Percentiles rank a stretch among this genome's conserved stretches.
Evolutionary conservation across 2,329 filamentous ascomycete genomes (phyloP).

Genomic region (Mollisia scopiformis): DNA sequence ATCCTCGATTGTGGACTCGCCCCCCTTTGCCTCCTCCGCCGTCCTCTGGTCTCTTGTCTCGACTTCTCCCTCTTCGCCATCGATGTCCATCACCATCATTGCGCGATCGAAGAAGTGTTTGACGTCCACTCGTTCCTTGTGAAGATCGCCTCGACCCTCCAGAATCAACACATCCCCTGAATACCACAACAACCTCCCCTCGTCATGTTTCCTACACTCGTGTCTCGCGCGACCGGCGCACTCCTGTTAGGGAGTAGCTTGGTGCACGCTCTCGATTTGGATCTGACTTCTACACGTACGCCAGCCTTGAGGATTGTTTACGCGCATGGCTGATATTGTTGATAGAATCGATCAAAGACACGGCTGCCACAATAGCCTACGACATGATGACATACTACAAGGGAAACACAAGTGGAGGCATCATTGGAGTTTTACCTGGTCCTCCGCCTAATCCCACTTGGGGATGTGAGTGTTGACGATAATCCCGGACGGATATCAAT

Average conservation of each 20-base stretch:
- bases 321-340: slow-evolving; percentile 46
- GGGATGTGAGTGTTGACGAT: slow-evolving; percentile 33
- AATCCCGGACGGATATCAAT: neutral
- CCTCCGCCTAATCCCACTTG: slow-evolving; percentile 41
- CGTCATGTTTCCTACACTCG: slow-evolving; percentile 27
- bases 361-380: slow-evolving; percentile 36
- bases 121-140: slow-evolving; percentile 24
- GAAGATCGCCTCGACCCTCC: neutral
- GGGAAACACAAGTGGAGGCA: slow-evolving; percentile 41
- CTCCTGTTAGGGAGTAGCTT: slow-evolving; percentile 32
- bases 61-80: slow-evolving; percentile 6
- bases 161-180: neutral
- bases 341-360: slow-evolving; percentile 41
- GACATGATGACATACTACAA: slow-evolving; percentile 46
- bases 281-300: slow-evolving; percentile 33
- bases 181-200: neutral
- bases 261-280: slow-evolving; percentile 36
- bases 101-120: slow-evolving; percentile 11
- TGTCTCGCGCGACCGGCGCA: slow-evolving; percentile 27
- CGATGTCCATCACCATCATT: slow-evolving; percentile 4
- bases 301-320: neutral
- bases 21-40: too few species aligned
- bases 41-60: slow-evolving; percentile 3
- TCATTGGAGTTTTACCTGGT: slow-evolving; percentile 52
- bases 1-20: too few species aligned